Conservation (phyloP, 805 yeast genomes). For the Metschnikowia sp. region DNA sequence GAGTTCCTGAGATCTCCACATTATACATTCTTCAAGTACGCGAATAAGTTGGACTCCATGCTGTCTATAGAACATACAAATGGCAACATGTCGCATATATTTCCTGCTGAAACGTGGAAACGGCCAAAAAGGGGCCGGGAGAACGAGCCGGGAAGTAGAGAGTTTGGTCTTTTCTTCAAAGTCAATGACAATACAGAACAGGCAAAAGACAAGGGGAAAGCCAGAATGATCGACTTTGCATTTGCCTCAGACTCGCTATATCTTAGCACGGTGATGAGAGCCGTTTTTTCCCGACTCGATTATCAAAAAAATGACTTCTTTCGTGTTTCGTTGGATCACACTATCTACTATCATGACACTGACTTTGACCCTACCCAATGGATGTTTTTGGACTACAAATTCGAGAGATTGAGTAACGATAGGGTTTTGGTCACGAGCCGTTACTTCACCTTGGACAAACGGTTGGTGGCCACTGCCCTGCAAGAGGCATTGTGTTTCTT, state of each 20-base stretch:
- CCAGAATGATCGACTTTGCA: conserved; percentile 22
- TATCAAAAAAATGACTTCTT: conserved; percentile 22
- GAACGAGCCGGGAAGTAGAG: conserved; percentile 18
- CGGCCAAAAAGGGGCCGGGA: conserved; percentile 9
- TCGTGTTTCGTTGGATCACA: conserved; percentile 38
- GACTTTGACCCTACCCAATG: conserved; percentile 36
- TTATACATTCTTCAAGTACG: conserved; percentile 20
- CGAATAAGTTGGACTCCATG: conserved; percentile 12
- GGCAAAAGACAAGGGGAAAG: conserved; percentile 20
- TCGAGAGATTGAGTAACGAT: conserved; percentile 31
- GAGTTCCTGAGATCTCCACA: conserved; percentile 23
- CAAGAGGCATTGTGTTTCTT: conserved; percentile 33
- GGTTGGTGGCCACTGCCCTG: conserved; percentile 27
- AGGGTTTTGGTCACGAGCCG: conserved; percentile 29
- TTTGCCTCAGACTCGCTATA: conserved; percentile 32
- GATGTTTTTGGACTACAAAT: conserved; percentile 34
- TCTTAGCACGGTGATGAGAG: conserved; percentile 26
- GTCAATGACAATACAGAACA: conserved; percentile 25
- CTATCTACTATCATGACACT: conserved; percentile 33
- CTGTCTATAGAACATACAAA: conserved; percentile 25
- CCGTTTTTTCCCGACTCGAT: conserved; percentile 16
- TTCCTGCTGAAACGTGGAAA: conserved; percentile 22
- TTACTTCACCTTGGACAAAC: conserved; percentile 26
- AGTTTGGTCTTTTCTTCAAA: conserved; percentile 30
- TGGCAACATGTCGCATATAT: conserved; percentile 25